Evolutionary conservation across 2,329 filamentous ascomycete species (phyloP).

Genomic region (Sporothrix pallida): DNA sequence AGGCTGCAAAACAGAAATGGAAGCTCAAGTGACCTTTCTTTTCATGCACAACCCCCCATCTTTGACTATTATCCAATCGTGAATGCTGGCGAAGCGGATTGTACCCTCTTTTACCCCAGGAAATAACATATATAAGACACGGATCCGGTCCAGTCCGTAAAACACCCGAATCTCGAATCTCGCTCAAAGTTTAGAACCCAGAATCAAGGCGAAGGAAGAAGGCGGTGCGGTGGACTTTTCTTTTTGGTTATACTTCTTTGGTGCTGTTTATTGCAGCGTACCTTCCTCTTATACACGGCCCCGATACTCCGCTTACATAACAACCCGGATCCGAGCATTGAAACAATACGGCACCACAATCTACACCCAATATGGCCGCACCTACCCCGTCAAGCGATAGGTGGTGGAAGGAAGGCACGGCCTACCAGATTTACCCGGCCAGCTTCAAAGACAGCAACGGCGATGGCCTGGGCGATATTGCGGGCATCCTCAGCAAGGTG

Average conservation of each 20-base stretch:
- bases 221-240: not conserved
- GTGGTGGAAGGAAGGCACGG: constrained; percentile 40
- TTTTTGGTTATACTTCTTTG: no score
- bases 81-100: not conserved
- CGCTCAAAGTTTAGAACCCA: not conserved
- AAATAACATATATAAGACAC: constrained; percentile 6
- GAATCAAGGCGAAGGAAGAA: not conserved
- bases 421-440: constrained; percentile 57
- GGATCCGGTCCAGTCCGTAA: not conserved
- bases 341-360: no score
- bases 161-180: not conserved
- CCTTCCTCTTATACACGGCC: not conserved
- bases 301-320: not conserved
- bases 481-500: constrained; percentile 67
- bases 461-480: constrained; percentile 70
- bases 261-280: not conserved
- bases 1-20: constrained; percentile 19
- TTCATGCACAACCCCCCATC: constrained; percentile 19
- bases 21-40: constrained; percentile 23
- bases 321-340: not conserved
- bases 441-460: constrained; percentile 63
- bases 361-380: constrained; percentile 19
- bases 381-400: not conserved
- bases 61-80: constrained; percentile 5
- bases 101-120: constrained; percentile 24